These are phyloP conservation scores for Coccomyxa sp. DNA, from an alignment of 139 green algal genomes.

Conservation along the genomic window DNA sequence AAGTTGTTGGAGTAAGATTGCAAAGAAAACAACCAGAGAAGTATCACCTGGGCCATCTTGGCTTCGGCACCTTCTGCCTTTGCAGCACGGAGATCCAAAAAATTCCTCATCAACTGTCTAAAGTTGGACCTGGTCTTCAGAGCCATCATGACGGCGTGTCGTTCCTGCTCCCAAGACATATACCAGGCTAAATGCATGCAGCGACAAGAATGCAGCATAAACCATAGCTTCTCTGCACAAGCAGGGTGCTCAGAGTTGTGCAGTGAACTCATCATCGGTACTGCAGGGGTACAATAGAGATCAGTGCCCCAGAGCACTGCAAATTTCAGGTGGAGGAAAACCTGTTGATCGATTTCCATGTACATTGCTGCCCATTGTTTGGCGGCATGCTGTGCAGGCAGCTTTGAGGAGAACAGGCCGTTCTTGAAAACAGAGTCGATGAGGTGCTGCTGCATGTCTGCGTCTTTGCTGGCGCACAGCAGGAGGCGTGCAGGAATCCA, in stretches of 20 bases:
- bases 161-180: background rate
- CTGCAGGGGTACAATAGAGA: no score
- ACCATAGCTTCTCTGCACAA: no score
- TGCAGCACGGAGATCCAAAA: background rate
- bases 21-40: no score
- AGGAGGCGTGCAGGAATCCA: constrained; percentile 31
- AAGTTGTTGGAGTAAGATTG: no score
- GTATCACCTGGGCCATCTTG: no score
- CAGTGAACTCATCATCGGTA: no score
- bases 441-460: constrained; percentile 33
- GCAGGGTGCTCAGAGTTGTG: no score
- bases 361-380: constrained; percentile 19
- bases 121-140: background rate
- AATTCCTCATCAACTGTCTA: background rate
- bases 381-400: constrained; percentile 17
- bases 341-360: constrained; percentile 6
- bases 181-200: no score
- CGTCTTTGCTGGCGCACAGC: constrained; percentile 15
- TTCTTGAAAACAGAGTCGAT: constrained; percentile 29
- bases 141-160: background rate
- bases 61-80: background rate
- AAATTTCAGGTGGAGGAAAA: background rate
- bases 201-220: no score
- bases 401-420: constrained; percentile 52
- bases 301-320: no score